Evolutionary conservation across 2,329 filamentous ascomycete genomes (phyloP).

Genomic region (Leptodontidium sp.): DNA sequence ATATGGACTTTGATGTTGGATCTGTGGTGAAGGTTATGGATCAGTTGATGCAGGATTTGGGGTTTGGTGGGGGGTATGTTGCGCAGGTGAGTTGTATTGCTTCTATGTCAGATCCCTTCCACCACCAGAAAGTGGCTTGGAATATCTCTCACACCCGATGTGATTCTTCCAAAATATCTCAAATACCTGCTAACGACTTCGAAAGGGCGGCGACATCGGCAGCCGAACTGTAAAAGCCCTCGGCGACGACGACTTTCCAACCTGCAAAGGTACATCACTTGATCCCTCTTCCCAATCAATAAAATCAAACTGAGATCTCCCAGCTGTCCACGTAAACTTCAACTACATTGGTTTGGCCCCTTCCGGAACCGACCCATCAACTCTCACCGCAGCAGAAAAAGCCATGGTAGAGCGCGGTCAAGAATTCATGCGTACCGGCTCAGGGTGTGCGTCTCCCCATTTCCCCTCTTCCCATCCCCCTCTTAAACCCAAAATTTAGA

Average conservation of each 20-base stretch:
- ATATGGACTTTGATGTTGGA: slow-evolving; percentile 47
- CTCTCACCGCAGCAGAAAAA: slow-evolving; percentile 48
- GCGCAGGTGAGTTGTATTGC: slow-evolving; percentile 21
- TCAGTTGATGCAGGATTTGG: slow-evolving; percentile 32
- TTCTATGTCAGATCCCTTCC: background rate
- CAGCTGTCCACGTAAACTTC: slow-evolving; percentile 20
- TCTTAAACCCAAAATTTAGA: background rate
- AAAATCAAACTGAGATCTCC: background rate
- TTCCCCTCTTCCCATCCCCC: background rate
- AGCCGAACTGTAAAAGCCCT: slow-evolving; percentile 33
- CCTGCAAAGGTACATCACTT: slow-evolving; percentile 32
- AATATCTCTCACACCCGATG: too few relatives aligned
- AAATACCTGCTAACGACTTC: background rate
- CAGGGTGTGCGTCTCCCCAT: slow-evolving; percentile 48
- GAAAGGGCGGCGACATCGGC: slow-evolving; percentile 32
- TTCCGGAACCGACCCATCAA: slow-evolving; percentile 31
- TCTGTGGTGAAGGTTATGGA: slow-evolving; percentile 28
- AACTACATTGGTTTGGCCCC: slow-evolving; percentile 9
- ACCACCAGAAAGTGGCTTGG: background rate
- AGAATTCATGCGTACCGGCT: slow-evolving; percentile 52
- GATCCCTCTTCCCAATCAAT: background rate
- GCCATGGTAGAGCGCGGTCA: slow-evolving; percentile 48
- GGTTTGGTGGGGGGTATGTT: slow-evolving; percentile 44
- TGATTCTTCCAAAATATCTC: too few relatives aligned
- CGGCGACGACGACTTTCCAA: slow-evolving; percentile 20